A percentile compares a stretch with the other conserved stretches of the same genome.
These are phyloP conservation scores for Tephrocybe sp. DNA, from an alignment of 768 basidiomycete genomes.

Conservation along the genomic window DNA sequence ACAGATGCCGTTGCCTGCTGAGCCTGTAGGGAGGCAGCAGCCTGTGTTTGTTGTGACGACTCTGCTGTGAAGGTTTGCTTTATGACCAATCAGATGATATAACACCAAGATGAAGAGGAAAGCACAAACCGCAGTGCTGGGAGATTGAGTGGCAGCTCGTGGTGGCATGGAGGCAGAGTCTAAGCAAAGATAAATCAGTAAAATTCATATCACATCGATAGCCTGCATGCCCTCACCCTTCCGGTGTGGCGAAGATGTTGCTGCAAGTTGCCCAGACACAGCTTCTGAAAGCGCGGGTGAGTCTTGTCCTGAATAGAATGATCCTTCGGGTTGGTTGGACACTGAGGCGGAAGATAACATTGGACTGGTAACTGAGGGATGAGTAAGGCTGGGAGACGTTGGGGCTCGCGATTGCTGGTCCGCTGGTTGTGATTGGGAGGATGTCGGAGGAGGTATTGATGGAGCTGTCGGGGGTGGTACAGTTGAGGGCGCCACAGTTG, in stretches of 20 bases:
- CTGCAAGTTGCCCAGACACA: conserved; percentile 42
- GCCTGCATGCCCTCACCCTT: conserved; percentile 39
- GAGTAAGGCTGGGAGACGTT: conserved; percentile 83
- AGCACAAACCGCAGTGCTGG: conserved; percentile 38
- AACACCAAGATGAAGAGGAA: neutral
- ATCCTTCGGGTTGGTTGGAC: conserved; percentile 63
- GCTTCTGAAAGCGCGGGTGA: conserved; percentile 77
- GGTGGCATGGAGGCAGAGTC: conserved; percentile 46
- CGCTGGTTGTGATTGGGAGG: conserved; percentile 25
- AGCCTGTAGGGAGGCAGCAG: conserved; percentile 20
- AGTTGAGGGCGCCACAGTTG: conserved; percentile 43
- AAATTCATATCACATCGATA: neutral
- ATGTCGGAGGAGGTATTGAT: conserved; percentile 36
- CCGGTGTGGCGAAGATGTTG: conserved; percentile 61
- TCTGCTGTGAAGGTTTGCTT: conserved; percentile 38
- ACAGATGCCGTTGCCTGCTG: conserved; percentile 28
- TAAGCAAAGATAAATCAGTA: conserved; percentile 19
- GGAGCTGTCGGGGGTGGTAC: conserved; percentile 35
- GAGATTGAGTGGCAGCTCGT: conserved; percentile 38
- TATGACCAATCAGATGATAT: neutral
- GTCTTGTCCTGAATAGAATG: conserved; percentile 68
- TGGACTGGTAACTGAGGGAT: conserved; percentile 79
- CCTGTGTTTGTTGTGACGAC: conserved; percentile 32
- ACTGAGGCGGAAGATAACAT: conserved; percentile 73
- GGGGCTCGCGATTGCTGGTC: conserved; percentile 44